A percentile compares a stretch with the other conserved stretches of the same genome.
Conservation (phyloP, 495 filamentous ascomycete genomes). For the Trichoderma erinaceum region DNA sequence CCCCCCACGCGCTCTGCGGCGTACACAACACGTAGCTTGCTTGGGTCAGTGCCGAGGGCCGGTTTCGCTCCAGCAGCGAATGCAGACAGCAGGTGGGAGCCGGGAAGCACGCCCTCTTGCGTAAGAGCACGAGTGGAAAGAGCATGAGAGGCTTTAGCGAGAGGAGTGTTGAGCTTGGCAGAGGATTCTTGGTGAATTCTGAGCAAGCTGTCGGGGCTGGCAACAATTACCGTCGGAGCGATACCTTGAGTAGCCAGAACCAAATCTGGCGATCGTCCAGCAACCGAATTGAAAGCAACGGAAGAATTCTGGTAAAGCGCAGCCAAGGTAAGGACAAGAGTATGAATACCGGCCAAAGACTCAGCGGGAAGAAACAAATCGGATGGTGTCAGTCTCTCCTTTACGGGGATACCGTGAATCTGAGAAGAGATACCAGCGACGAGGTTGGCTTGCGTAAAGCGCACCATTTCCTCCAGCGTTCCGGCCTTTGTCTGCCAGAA, state of each 20-base stretch:
- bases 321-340: conserved; percentile 71
- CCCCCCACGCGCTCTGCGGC: conserved; percentile 53
- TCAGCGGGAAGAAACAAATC: conserved; percentile 90
- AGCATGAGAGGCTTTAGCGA: conserved; percentile 57
- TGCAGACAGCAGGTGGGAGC: conserved; percentile 53
- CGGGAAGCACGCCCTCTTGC: conserved; percentile 65
- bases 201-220: conserved; percentile 65
- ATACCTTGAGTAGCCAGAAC: conserved; percentile 63
- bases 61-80: conserved; percentile 56
- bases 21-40: conserved; percentile 70
- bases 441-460: conserved; percentile 73
- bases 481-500: conserved; percentile 54
- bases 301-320: conserved; percentile 80
- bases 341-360: conserved; percentile 69
- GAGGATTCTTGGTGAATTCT: conserved; percentile 53
- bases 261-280: conserved; percentile 62
- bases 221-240: conserved; percentile 76
- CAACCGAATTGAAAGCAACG: conserved; percentile 82
- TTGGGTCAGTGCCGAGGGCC: conserved; percentile 55
- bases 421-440: conserved; percentile 74
- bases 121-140: conserved; percentile 62
- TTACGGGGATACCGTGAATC: conserved; percentile 62
- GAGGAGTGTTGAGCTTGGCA: conserved; percentile 39
- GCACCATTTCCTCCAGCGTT: conserved; percentile 58
- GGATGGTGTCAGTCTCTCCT: conserved; percentile 60